phyloP scores from a whole-genome alignment of 2,329 filamentous ascomycete species.

The Onygenales sp. region DNA sequence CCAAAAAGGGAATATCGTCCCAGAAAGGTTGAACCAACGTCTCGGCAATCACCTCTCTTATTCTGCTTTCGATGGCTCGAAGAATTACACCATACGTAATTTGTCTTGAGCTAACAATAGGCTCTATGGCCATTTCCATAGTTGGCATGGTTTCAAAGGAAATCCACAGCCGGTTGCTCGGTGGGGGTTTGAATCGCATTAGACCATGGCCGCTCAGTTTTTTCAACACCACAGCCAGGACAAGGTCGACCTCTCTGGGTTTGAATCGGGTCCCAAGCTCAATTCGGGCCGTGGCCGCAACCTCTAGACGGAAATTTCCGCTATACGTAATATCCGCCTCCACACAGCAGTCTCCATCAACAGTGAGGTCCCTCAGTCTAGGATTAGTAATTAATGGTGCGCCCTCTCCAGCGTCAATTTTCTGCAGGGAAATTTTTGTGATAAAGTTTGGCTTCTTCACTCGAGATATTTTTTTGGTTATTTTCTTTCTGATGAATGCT shows the following conservation, averaged over 20 bases:
- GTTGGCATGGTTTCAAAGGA: constrained; percentile 90
- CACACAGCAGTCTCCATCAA: constrained; percentile 80
- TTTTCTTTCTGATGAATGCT: constrained; percentile 68
- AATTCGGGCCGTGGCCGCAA: constrained; percentile 85
- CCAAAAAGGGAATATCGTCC: constrained; percentile 89
- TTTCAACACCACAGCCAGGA: constrained; percentile 77
- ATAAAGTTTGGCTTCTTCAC: constrained; percentile 89
- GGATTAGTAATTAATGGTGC: constrained; percentile 85
- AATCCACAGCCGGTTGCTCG: constrained; percentile 93
- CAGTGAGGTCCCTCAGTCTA: constrained; percentile 74
- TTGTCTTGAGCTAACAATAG: constrained; percentile 87
- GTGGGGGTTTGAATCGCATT: constrained; percentile 84
- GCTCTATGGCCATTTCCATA: constrained; percentile 88
- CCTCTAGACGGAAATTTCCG: constrained; percentile 80
- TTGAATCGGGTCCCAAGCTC: constrained; percentile 86
- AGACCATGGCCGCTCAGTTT: constrained; percentile 77
- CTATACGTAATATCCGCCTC: constrained; percentile 84
- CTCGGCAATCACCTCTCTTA: constrained; percentile 88
- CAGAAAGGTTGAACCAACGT: constrained; percentile 88
- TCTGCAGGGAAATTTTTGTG: constrained; percentile 70
- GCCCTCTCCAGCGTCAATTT: constrained; percentile 76
- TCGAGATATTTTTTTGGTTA: constrained; percentile 91
- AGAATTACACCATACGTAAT: constrained; percentile 92
- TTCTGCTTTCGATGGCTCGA: constrained; percentile 85
- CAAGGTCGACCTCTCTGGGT: constrained; percentile 75